Evolutionary conservation across 1,284 basidiomycete genomes (phyloP).

Genomic region (Cutaneotrichosporon arboriforme): DNA sequence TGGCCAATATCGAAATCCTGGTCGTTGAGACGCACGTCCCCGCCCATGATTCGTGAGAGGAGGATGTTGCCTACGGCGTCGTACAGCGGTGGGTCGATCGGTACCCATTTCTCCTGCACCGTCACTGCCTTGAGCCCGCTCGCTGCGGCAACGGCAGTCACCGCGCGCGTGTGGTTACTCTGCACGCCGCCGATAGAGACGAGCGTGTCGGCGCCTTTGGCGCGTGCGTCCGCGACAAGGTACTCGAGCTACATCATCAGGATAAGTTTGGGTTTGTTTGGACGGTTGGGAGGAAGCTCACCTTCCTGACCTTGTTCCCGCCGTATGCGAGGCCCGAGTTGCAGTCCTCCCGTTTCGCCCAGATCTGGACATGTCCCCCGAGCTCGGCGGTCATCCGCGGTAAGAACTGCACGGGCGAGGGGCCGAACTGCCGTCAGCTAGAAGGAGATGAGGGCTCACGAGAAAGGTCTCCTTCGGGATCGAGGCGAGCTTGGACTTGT

Average conservation of each 20-base stretch:
- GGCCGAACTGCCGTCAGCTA: conserved; percentile 26
- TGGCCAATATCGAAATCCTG: conserved; percentile 35
- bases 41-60: conserved; percentile 36
- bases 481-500: conserved; percentile 7
- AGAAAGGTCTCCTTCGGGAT: conserved; percentile 12
- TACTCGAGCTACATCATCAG: conserved; percentile 39
- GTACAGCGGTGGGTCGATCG: conserved; percentile 35
- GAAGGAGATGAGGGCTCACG: neutral
- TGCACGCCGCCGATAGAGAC: conserved; percentile 39
- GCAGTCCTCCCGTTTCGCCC: conserved; percentile 36
- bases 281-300: neutral
- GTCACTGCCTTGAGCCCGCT: conserved; percentile 23
- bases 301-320: conserved; percentile 41
- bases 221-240: conserved; percentile 31
- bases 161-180: conserved; percentile 34
- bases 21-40: conserved; percentile 31
- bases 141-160: conserved; percentile 16
- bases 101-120: conserved; percentile 37
- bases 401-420: conserved; percentile 32
- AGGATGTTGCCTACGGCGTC: conserved; percentile 35
- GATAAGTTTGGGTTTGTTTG: too few species aligned
- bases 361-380: conserved; percentile 29
- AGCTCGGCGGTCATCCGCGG: conserved; percentile 25
- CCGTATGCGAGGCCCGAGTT: conserved; percentile 37
- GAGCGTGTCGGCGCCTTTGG: conserved; percentile 29